A percentile compares a stretch with the other conserved stretches of the same genome.
Conservation (phyloP, 768 basidiomycete genomes). For the Collybia sp. region DNA sequence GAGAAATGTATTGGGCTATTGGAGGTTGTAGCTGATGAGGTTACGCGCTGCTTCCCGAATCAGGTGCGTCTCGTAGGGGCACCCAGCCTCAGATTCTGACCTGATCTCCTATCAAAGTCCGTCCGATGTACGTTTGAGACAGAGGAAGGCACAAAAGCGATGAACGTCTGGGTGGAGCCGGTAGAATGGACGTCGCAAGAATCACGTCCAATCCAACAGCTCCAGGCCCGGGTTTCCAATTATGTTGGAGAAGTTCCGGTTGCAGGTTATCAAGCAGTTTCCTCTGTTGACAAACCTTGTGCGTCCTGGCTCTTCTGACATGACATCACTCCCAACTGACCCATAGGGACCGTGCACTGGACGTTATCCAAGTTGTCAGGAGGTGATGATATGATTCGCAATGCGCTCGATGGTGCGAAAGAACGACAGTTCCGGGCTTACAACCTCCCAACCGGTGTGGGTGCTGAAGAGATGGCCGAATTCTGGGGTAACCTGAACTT, state of each 20-base stretch:
- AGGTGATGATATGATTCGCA: conserved; percentile 28
- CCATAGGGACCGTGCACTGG: conserved; percentile 61
- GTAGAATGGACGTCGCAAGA: conserved; percentile 35
- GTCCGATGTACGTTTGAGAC: conserved; percentile 63
- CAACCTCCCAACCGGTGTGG: conserved; percentile 46
- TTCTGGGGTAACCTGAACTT: conserved; percentile 45
- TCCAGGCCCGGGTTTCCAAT: conserved; percentile 43
- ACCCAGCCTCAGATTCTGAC: background rate
- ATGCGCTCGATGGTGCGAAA: conserved; percentile 24
- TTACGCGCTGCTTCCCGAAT: conserved; percentile 55
- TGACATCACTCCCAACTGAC: background rate
- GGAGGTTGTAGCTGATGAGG: conserved; percentile 60
- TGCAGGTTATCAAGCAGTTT: conserved; percentile 32
- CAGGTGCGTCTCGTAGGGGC: conserved; percentile 36
- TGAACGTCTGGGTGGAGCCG: conserved; percentile 71
- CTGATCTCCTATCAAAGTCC: conserved; percentile 29
- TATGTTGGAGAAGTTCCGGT: conserved; percentile 33
- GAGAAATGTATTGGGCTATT: conserved; percentile 65
- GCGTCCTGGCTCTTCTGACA: background rate
- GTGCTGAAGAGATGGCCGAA: conserved; percentile 32
- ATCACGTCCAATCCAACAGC: conserved; percentile 46
- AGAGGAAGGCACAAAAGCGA: conserved; percentile 25
- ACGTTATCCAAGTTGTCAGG: conserved; percentile 36
- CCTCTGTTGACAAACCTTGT: conserved; percentile 21
- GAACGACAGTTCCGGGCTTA: conserved; percentile 42